A percentile compares a stretch with the other conserved stretches of the same genome.
Conservation (phyloP, 768 basidiomycete species). For the Hygrocybe punicea region DNA sequence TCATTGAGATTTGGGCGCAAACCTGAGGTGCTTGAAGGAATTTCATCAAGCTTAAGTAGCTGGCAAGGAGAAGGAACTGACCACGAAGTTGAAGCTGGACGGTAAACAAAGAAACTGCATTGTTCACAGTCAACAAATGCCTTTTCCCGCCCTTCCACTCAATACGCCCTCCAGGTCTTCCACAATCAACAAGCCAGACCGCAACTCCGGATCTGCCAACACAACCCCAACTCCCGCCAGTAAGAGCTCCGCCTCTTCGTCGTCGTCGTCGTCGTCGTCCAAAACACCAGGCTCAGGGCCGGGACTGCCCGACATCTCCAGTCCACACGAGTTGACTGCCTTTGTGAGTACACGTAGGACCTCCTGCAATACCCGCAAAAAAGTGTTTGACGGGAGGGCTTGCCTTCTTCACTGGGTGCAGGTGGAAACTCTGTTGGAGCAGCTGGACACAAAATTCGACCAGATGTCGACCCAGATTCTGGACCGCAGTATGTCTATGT, state of each 20-base stretch:
- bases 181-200: neutral
- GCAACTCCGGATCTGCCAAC: neutral
- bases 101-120: neutral
- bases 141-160: slow-evolving; percentile 58
- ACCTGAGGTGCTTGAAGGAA: no score
- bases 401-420: slow-evolving; percentile 30
- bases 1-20: neutral
- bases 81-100: neutral
- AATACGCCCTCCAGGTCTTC: slow-evolving; percentile 39
- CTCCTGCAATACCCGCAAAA: slow-evolving; percentile 5
- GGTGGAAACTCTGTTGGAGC: slow-evolving; percentile 86
- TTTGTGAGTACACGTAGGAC: slow-evolving; percentile 65
- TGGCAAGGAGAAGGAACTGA: neutral
- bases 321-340: slow-evolving; percentile 90
- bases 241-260: neutral
- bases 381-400: slow-evolving; percentile 2
- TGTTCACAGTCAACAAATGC: no score
- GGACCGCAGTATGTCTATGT: slow-evolving; percentile 61
- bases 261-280: no score
- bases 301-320: slow-evolving; percentile 68
- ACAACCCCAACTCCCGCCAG: neutral
- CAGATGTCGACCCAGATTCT: slow-evolving; percentile 91
- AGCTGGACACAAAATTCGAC: slow-evolving; percentile 87
- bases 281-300: slow-evolving; percentile 52
- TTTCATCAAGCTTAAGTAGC: no score